phyloP scores from a whole-genome alignment of 176 grass and related monocot species.

The Panicum miliaceum region DNA sequence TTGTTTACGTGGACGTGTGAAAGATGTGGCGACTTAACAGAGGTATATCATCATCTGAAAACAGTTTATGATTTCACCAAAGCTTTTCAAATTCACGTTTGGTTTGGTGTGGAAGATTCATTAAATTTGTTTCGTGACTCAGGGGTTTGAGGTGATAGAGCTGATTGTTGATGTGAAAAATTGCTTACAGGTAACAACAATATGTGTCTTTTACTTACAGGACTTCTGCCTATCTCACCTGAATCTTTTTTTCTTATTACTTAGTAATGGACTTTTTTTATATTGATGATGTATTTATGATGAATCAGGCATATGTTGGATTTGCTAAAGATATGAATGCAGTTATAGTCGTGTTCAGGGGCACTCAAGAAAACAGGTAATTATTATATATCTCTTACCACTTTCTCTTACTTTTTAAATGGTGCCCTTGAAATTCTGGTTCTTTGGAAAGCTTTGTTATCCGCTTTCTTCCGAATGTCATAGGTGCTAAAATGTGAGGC shows the following conservation, averaged over 20 bases:
- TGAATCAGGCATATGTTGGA: constrained; percentile 82
- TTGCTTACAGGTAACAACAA: constrained; percentile 65
- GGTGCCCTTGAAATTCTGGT: neutral
- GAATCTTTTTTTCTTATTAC: neutral
- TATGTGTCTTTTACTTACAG: no score
- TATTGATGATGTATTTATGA: constrained; percentile 20
- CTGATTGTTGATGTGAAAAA: constrained; percentile 84
- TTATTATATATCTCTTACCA: constrained; percentile 20
- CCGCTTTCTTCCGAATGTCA: neutral
- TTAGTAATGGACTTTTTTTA: constrained; percentile 6
- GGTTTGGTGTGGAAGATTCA: neutral
- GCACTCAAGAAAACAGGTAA: constrained; percentile 90
- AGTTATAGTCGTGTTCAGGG: constrained; percentile 87
- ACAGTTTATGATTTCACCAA: constrained; percentile 11
- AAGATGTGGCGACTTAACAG: constrained; percentile 76
- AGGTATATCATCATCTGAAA: constrained; percentile 51
- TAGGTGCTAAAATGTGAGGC: neutral
- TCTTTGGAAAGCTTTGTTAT: neutral
- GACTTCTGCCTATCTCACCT: neutral
- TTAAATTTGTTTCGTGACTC: constrained; percentile 35
- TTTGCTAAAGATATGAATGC: constrained; percentile 71
- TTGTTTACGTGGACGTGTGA: constrained; percentile 91
- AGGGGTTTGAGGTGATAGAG: constrained; percentile 85
- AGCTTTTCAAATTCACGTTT: constrained; percentile 8
- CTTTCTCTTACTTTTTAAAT: neutral